Conservation (phyloP, 768 basidiomycete genomes). For the Trametes coccinea region DNA sequence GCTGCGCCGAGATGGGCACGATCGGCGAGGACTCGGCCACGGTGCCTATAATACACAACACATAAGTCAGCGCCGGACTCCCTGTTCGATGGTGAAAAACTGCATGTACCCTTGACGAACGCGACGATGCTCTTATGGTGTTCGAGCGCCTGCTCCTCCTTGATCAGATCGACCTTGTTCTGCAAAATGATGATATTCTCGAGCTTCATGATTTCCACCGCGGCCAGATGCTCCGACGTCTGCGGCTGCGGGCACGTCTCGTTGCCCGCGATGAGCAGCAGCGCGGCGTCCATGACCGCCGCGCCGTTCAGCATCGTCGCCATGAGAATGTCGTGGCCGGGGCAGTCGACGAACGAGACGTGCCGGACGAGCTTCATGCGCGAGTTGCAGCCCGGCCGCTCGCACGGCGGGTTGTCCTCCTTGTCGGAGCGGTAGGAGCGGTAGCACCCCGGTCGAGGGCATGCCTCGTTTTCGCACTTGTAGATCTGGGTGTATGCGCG, state of each 20-base stretch:
- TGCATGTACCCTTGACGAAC: conserved; percentile 83
- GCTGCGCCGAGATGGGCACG: conserved; percentile 97
- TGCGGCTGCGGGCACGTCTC: conserved; percentile 99
- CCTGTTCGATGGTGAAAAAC: no score
- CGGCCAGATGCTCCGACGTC: conserved; percentile 97
- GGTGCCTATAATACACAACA: conserved; percentile 58
- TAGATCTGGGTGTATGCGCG: conserved; percentile 68
- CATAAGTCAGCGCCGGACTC: no score
- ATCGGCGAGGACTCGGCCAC: conserved; percentile 97
- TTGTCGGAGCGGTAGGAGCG: conserved; percentile 92
- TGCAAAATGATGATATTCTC: conserved; percentile 97
- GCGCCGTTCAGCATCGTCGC: conserved; percentile 99
- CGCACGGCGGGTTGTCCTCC: conserved; percentile 91
- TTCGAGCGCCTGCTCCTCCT: conserved; percentile 90
- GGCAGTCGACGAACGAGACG: conserved; percentile 98
- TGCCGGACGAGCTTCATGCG: conserved; percentile 92
- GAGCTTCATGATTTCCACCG: conserved; percentile 99
- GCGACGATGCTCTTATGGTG: conserved; percentile 95
- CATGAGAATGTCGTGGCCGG: conserved; percentile 99
- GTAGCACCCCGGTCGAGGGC: conserved; percentile 93
- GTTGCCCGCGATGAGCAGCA: conserved; percentile 94
- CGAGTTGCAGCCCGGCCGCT: conserved; percentile 87
- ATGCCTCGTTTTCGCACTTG: conserved; percentile 93
- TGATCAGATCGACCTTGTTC: conserved; percentile 98
- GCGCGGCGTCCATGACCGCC: conserved; percentile 98